Conservation (phyloP, 176 grass and related monocot genomes). For the Aegilops umbellulata region DNA sequence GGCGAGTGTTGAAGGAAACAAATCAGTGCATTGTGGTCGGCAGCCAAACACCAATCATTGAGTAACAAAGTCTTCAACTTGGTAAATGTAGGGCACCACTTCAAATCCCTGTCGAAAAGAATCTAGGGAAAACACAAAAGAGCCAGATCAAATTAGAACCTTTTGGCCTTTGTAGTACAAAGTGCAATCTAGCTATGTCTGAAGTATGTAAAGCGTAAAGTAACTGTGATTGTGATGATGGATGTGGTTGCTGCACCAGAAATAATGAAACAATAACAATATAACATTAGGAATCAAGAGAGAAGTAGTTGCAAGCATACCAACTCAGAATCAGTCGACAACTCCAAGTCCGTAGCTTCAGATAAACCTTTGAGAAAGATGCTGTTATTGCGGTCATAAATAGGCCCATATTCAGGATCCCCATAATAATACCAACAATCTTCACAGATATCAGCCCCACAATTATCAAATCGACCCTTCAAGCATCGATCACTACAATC, state of each 20-base stretch:
- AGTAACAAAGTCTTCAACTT: conserved; percentile 6
- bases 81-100: conserved; percentile 2
- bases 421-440: background rate
- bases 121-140: background rate
- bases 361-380: background rate
- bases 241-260: background rate
- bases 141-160: background rate
- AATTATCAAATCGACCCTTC: background rate
- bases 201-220: background rate
- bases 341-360: background rate
- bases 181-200: background rate
- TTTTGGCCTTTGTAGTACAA: background rate
- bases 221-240: background rate
- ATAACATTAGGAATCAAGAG: background rate
- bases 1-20: background rate
- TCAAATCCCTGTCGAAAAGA: background rate
- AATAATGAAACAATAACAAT: background rate
- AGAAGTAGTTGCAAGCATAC: background rate
- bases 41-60: background rate
- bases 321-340: background rate
- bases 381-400: background rate
- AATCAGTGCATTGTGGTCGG: background rate
- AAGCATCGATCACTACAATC: background rate
- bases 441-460: background rate
- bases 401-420: background rate